Conservation (phyloP, 73 alveolate genomes). For the Paramecium sexaurelia region DNA sequence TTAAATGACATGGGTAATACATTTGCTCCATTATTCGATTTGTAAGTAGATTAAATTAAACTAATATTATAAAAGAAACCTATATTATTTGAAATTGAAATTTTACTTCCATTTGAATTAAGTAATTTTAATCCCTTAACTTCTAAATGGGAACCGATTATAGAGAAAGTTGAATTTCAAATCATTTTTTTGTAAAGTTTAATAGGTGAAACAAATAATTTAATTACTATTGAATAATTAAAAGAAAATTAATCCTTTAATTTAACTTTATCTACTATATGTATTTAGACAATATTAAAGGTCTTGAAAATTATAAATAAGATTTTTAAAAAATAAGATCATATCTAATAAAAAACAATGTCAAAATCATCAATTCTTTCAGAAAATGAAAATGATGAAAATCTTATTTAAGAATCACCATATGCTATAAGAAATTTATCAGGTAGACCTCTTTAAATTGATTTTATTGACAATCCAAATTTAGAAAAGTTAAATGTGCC, state of each 20-base stretch:
- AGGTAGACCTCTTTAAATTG: constrained; percentile 9
- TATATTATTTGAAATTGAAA: neutral
- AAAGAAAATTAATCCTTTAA: neutral
- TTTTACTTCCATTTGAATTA: neutral
- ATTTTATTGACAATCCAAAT: neutral
- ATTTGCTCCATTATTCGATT: constrained; percentile 57
- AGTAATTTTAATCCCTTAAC: constrained; percentile 26
- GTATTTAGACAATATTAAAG: neutral
- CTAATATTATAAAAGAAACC: neutral
- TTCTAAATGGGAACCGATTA: constrained; percentile 56
- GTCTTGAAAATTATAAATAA: neutral
- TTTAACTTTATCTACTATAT: constrained; percentile 36
- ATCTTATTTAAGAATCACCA: constrained; percentile 21
- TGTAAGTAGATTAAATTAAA: constrained; percentile 28
- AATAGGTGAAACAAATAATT: neutral
- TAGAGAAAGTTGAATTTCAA: constrained; percentile 35
- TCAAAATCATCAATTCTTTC: neutral
- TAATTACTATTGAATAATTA: constrained; percentile 17
- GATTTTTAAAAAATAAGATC: neutral
- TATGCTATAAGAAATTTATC: constrained; percentile 53
- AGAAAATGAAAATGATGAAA: neutral
- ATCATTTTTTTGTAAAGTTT: neutral
- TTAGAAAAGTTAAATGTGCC: neutral
- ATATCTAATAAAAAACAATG: neutral
- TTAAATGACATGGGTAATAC: constrained; percentile 56